phyloP scores from a whole-genome alignment of 2,329 filamentous ascomycete genomes.

The Sclerotinia minor region DNA sequence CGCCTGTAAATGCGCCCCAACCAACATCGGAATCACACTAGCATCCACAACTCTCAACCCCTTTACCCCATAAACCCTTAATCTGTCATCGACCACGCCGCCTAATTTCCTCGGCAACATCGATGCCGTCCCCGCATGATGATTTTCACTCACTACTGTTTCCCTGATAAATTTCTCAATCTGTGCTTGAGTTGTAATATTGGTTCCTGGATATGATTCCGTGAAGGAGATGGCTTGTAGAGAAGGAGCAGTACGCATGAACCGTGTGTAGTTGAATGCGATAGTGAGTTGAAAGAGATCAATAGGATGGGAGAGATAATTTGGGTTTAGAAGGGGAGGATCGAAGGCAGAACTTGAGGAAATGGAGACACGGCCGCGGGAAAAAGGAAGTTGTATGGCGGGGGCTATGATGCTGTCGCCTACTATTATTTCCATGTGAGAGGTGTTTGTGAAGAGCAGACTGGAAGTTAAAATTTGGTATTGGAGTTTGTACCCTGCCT shows the following conservation, averaged over 20 bases:
- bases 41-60: slow-evolving; percentile 37
- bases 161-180: slow-evolving; percentile 8
- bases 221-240: not conserved
- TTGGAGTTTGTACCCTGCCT: slow-evolving; percentile 9
- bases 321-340: slow-evolving; percentile 45
- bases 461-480: slow-evolving; percentile 1
- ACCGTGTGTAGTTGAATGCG: slow-evolving; percentile 24
- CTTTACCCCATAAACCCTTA: slow-evolving; percentile 37
- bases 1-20: slow-evolving; percentile 33
- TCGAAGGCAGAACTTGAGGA: slow-evolving; percentile 41
- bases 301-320: slow-evolving; percentile 46
- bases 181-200: not conserved
- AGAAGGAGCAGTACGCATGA: slow-evolving; percentile 7
- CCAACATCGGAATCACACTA: slow-evolving; percentile 35
- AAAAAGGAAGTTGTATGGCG: slow-evolving; percentile 50
- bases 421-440: slow-evolving; percentile 16
- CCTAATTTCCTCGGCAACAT: slow-evolving; percentile 22
- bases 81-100: slow-evolving; percentile 36
- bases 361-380: slow-evolving; percentile 56
- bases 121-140: slow-evolving; percentile 23
- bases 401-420: slow-evolving; percentile 15
- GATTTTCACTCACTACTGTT: slow-evolving; percentile 1
- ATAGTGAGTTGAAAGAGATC: slow-evolving; percentile 37
- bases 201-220: slow-evolving; percentile 6
- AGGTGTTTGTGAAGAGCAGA: not conserved